A percentile compares a stretch with the other conserved stretches of the same genome.
Conservation (phyloP, 805 yeast genomes). For the Yarrowia sp. region DNA sequence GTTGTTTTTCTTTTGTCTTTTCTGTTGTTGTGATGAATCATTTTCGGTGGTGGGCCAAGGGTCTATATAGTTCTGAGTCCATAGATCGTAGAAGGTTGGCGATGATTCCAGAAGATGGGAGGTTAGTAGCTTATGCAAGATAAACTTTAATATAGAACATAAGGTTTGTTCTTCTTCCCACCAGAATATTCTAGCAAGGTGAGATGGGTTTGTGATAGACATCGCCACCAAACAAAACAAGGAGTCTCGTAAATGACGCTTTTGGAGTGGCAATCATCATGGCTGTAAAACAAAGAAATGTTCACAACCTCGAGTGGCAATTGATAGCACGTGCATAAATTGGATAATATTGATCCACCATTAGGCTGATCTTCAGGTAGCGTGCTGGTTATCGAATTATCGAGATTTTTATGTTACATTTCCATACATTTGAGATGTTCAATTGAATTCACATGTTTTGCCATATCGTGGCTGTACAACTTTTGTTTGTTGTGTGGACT, state of each 20-base stretch:
- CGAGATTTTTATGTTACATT: too few relatives aligned
- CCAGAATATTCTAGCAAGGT: neutral
- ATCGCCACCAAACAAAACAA: neutral
- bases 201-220: neutral
- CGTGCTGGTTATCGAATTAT: too few relatives aligned
- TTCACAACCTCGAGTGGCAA: too few relatives aligned
- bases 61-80: neutral
- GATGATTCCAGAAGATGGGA: constrained; percentile 8
- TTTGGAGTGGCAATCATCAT: neutral
- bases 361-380: too few relatives aligned
- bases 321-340: too few relatives aligned
- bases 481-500: too few relatives aligned
- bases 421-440: too few relatives aligned
- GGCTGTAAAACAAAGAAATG: neutral
- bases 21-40: neutral
- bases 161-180: neutral
- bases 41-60: neutral
- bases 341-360: too few relatives aligned
- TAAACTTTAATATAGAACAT: neutral
- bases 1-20: neutral
- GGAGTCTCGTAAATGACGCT: neutral
- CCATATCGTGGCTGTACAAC: too few relatives aligned
- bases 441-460: too few relatives aligned
- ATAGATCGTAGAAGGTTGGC: neutral
- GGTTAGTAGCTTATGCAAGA: constrained; percentile 22